These are phyloP conservation scores for Apophysomyces ossiformis DNA, from an alignment of 371 early-diverging fungal genomes.

Conservation along the genomic window DNA sequence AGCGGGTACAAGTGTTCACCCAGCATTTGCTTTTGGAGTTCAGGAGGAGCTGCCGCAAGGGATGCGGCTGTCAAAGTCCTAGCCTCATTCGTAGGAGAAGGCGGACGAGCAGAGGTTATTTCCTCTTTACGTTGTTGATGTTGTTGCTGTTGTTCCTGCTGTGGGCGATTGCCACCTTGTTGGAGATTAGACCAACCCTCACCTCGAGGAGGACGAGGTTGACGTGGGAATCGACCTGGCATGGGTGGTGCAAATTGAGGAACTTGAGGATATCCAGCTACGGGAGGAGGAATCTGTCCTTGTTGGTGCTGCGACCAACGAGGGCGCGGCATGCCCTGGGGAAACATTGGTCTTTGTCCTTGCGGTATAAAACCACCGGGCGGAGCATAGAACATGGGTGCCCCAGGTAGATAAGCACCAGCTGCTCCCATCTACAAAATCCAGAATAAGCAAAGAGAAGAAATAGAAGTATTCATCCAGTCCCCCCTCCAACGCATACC, in stretches of 20 bases:
- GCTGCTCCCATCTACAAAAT: constrained; percentile 29
- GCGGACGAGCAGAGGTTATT: constrained; percentile 19
- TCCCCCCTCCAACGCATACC: constrained; percentile 37
- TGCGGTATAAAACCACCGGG: constrained; percentile 60
- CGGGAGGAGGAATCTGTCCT: constrained; percentile 55
- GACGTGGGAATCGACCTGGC: constrained; percentile 53
- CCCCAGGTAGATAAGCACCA: constrained; percentile 41
- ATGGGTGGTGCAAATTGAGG: constrained; percentile 50
- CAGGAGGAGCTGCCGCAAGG: constrained; percentile 81
- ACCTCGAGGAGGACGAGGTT: constrained; percentile 64
- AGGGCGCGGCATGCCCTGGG: constrained; percentile 72
- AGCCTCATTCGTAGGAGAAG: constrained; percentile 33
- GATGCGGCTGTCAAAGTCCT: constrained; percentile 73
- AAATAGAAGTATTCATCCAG: not conserved
- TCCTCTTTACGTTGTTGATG: not conserved
- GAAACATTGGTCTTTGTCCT: constrained; percentile 75
- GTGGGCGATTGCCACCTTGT: constrained; percentile 46
- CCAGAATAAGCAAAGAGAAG: not conserved
- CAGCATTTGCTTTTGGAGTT: constrained; percentile 92
- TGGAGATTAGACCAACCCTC: constrained; percentile 32
- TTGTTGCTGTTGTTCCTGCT: constrained; percentile 23
- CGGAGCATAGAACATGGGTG: constrained; percentile 63
- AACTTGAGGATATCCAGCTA: constrained; percentile 51
- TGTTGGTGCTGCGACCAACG: constrained; percentile 74
- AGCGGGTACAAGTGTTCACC: constrained; percentile 95